phyloP scores from a whole-genome alignment of 805 yeast species.

The Candida patagonica region DNA sequence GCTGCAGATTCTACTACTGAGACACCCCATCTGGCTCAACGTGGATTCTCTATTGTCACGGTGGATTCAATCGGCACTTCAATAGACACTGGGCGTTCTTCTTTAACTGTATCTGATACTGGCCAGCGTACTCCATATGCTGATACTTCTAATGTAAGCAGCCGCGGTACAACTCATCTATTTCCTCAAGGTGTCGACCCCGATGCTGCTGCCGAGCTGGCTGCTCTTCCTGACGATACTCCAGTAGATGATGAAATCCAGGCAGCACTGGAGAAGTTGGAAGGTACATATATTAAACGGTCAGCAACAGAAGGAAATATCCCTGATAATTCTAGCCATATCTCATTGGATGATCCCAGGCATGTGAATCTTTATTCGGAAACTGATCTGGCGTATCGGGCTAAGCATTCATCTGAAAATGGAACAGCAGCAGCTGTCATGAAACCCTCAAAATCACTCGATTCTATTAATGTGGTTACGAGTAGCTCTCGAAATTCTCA shows the following conservation, averaged over 20 bases:
- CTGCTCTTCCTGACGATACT: slow-evolving; percentile 63
- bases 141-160: neutral
- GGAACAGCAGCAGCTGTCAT: neutral
- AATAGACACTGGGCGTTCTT: neutral
- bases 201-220: slow-evolving; percentile 9
- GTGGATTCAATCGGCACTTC: slow-evolving; percentile 5
- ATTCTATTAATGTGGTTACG: neutral
- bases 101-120: neutral
- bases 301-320: neutral
- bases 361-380: slow-evolving; percentile 2
- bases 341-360: neutral
- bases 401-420: slow-evolving; percentile 1
- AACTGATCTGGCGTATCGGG: slow-evolving; percentile 1
- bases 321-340: neutral
- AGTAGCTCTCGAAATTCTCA: slow-evolving; percentile 9
- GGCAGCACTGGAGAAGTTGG: slow-evolving; percentile 67
- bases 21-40: neutral
- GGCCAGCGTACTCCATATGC: neutral
- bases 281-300: slow-evolving; percentile 41
- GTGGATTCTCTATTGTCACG: slow-evolving; percentile 1
- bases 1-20: neutral
- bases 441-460: neutral
- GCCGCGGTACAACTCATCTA: neutral
- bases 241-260: slow-evolving; percentile 60
- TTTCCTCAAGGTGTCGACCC: slow-evolving; percentile 7